Evolutionary conservation across 345 rosid genomes (phyloP).

Genomic region (Viola odorata): DNA sequence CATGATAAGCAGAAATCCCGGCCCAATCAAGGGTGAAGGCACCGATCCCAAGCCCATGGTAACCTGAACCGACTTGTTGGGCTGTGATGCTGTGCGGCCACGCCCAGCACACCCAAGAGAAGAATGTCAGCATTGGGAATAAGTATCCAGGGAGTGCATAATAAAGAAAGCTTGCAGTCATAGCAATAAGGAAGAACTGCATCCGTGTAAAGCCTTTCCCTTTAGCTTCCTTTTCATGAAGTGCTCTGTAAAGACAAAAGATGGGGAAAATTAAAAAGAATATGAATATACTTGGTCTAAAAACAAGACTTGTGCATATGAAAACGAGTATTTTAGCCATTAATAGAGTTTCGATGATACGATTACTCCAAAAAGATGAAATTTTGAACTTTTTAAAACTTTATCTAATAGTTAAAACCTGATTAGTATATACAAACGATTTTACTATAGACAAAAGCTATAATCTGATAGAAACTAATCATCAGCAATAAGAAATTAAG

Average conservation of each 20-base stretch:
- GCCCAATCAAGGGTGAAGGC: conserved; percentile 99
- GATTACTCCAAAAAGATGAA: no score
- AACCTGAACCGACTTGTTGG: conserved; percentile 94
- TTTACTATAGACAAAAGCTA: no score
- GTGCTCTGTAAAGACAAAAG: conserved; percentile 53
- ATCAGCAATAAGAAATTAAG: no score
- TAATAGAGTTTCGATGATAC: no score
- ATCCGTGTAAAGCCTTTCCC: conserved; percentile 61
- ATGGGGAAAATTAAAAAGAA: not conserved
- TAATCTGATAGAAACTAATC: no score
- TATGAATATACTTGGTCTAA: no score
- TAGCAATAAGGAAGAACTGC: conserved; percentile 63
- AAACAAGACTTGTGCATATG: no score
- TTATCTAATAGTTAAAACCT: no score
- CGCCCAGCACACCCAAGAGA: conserved; percentile 96
- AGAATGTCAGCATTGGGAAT: conserved; percentile 82
- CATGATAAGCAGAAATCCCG: conserved; percentile 98
- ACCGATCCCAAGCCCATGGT: conserved; percentile 92
- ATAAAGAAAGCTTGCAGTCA: conserved; percentile 70
- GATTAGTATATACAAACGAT: no score
- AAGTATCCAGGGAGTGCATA: conserved; percentile 85
- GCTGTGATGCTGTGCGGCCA: conserved; percentile 90
- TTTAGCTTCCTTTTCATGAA: conserved; percentile 75
- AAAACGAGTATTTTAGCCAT: no score
- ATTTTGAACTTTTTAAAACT: no score